Evolutionary conservation across 495 filamentous ascomycete genomes (phyloP), one percentile per base, ranked within the genome.

Genomic region (Penicillium riverlandense): DNA sequence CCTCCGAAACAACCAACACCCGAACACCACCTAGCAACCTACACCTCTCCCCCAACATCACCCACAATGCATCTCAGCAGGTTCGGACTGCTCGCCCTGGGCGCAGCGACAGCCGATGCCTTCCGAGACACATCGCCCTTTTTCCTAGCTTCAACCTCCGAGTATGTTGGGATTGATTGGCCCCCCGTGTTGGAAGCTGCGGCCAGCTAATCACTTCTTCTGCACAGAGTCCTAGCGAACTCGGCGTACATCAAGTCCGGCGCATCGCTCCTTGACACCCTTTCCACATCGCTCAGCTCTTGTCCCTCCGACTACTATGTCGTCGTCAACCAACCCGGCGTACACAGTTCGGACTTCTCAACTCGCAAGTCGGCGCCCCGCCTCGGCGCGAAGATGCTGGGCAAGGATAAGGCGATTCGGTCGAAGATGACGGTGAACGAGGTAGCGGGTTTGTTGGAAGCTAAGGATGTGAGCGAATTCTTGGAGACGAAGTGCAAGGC

Each of bases 71-170:
- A 76, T 72, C 58, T 82, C 50, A 78, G 71, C 48, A 67, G 68
- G 56, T 61, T 82, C 43, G 72, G 78, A 48, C 65, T 79, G 43
- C 54, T 88, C 35, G 76, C 84, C 59, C 74, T 85, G 48, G 75
- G 72, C 55, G 70, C 75, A 61, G 69, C 72, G 44, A 64, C 74
- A 10, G 79, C 70, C 40, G 71, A 77, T 32, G 89, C 89, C 11
- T 91, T 94, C 65, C 78, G 75, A 38, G 84, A 95, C 54, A 85
- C 89, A 0, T 90, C 88, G 35, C 90, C 90, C 11, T 92, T 94
- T 59, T 75, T 95, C 64, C 66, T 95, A 22, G 81, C 89, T 56
- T 94, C 90, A 16, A 85, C 78, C 31, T 79, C 84, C 40, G 70
- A 81, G 88, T 95, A 78, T 34, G 22, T 22, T 6, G 22, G 22